Conservation (phyloP, 1,284 basidiomycete genomes). For the Prillingera fragicola region DNA sequence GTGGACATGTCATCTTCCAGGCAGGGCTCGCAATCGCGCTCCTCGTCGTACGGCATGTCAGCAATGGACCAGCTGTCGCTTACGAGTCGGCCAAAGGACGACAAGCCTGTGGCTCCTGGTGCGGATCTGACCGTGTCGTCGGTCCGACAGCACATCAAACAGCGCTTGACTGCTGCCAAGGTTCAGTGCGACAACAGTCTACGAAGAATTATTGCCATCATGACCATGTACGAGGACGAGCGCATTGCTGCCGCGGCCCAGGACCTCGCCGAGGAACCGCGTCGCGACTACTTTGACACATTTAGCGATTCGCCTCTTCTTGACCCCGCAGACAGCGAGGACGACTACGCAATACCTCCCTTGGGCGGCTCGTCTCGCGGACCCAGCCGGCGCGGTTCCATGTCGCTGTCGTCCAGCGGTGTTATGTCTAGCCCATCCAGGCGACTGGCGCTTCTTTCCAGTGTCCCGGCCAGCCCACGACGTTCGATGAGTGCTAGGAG, state of each 20-base stretch:
- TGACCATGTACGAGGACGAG: conserved; percentile 90
- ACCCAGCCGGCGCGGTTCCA: conserved; percentile 35
- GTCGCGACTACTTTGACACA: conserved; percentile 44
- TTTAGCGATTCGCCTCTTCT: conserved; percentile 36
- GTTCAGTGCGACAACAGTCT: conserved; percentile 93
- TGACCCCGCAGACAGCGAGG: conserved; percentile 37
- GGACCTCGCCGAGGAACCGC: conserved; percentile 19
- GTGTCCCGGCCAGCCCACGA: conserved; percentile 27
- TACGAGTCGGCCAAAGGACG: conserved; percentile 12
- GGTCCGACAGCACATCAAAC: conserved; percentile 86
- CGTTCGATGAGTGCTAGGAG: conserved; percentile 27
- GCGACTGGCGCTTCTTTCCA: conserved; percentile 26
- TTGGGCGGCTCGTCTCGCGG: conserved; percentile 26
- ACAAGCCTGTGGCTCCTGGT: conserved; percentile 32
- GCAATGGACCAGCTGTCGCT: conserved; percentile 30
- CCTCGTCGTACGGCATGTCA: conserved; percentile 29
- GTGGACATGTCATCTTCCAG: too few species aligned
- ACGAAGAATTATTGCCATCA: conserved; percentile 81
- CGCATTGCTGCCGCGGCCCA: conserved; percentile 48
- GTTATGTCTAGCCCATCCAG: conserved; percentile 29
- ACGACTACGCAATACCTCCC: conserved; percentile 19
- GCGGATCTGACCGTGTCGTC: conserved; percentile 54
- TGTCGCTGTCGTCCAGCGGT: conserved; percentile 25
- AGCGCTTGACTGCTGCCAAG: conserved; percentile 88
- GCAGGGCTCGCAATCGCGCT: conserved; percentile 21